phyloP scores from a whole-genome alignment of 352 stramenopile species.

The Globisporangium splendens region DNA sequence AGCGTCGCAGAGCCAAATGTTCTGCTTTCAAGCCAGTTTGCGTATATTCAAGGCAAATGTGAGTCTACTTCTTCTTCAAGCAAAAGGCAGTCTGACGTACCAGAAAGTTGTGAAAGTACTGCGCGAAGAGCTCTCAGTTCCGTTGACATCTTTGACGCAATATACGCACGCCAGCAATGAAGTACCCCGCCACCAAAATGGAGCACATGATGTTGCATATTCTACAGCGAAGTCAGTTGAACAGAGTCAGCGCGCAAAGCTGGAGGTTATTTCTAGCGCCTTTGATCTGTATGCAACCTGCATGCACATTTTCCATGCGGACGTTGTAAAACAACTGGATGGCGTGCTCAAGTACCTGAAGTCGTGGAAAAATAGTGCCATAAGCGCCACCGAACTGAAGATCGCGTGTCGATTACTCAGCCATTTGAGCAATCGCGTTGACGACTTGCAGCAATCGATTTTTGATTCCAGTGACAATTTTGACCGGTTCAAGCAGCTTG shows the following conservation, averaged over 20 bases:
- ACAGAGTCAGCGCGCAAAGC: constrained; percentile 4
- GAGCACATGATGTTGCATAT: neutral
- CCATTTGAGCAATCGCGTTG: constrained; percentile 32
- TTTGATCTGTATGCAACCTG: constrained; percentile 53
- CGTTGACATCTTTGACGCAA: constrained; percentile 34
- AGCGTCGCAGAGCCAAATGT: constrained; percentile 15
- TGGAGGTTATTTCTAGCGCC: constrained; percentile 28
- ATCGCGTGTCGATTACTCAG: constrained; percentile 39
- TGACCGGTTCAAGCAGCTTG: constrained; percentile 27
- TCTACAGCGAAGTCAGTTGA: constrained; percentile 8
- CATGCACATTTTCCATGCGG: constrained; percentile 42
- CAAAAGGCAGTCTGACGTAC: constrained; percentile 4
- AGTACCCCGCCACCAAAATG: neutral
- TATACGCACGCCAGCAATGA: constrained; percentile 14
- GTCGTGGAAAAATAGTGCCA: constrained; percentile 26
- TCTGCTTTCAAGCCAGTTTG: constrained; percentile 40
- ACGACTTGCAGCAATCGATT: constrained; percentile 31
- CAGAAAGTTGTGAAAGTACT: constrained; percentile 23
- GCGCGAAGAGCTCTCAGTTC: constrained; percentile 17
- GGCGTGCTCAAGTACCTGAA: constrained; percentile 39
- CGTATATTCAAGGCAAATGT: constrained; percentile 43
- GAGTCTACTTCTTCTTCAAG: constrained; percentile 19
- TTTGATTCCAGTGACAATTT: constrained; percentile 13
- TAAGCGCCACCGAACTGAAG: constrained; percentile 34
- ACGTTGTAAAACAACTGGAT: constrained; percentile 41